phyloP scores from a whole-genome alignment of 2,329 filamentous ascomycete genomes.

The Monilinia aucupariae region DNA sequence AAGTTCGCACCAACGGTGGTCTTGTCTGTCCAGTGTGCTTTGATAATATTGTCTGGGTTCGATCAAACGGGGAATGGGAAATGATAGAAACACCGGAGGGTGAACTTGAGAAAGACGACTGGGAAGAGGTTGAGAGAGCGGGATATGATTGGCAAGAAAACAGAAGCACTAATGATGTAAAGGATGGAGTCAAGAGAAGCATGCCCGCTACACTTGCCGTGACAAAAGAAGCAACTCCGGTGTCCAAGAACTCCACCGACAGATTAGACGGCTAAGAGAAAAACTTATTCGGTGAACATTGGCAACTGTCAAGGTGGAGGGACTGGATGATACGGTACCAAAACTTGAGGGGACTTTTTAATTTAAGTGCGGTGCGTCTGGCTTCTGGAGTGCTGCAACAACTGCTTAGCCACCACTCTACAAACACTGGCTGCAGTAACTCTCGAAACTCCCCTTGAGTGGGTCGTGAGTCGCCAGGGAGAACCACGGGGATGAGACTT shows the following conservation, averaged over 20 bases:
- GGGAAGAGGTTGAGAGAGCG: conserved; percentile 9
- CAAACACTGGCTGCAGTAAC: not conserved
- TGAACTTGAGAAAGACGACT: conserved; percentile 10
- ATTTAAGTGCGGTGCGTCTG: no score
- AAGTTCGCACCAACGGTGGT: not conserved
- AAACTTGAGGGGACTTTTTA: not conserved
- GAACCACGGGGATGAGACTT: no score
- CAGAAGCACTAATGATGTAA: not conserved
- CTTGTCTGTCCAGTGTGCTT: conserved; percentile 5
- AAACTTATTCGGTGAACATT: not conserved
- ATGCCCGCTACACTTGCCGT: not conserved
- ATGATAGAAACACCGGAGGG: conserved; percentile 8
- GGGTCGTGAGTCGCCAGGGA: not conserved
- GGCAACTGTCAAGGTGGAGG: not conserved
- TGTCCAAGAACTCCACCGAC: not conserved
- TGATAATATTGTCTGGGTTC: conserved; percentile 8
- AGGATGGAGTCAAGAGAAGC: not conserved
- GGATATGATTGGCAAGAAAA: conserved; percentile 14
- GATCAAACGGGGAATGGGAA: conserved; percentile 14
- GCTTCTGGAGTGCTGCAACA: not conserved
- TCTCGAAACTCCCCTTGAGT: not conserved
- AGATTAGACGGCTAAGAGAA: no score
- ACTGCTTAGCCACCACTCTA: not conserved
- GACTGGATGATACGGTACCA: not conserved
- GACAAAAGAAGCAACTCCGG: not conserved